Conservation (phyloP, 148 eudicot species). For the Beta vulgaris region DNA sequence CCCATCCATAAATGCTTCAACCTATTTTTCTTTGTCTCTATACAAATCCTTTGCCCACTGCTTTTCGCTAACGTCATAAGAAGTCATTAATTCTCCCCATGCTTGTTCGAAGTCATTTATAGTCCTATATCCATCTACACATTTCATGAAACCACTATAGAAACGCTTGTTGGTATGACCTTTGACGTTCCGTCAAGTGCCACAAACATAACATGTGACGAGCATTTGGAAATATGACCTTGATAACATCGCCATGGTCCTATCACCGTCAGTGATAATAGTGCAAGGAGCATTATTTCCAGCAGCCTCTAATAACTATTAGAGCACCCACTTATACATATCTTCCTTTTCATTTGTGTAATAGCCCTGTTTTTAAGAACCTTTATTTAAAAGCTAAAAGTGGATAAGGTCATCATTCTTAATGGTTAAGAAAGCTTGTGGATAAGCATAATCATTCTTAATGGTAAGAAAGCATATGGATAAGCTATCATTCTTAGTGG, state of each 20-base stretch:
- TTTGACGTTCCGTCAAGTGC: not conserved
- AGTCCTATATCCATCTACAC: not conserved
- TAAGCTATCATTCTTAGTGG: too few species aligned
- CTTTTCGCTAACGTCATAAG: not conserved
- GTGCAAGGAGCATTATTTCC: not conserved
- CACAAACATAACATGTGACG: not conserved
- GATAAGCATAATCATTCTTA: too few species aligned
- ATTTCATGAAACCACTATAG: constrained; percentile 14
- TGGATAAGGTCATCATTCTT: too few species aligned
- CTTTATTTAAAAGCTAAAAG: too few species aligned
- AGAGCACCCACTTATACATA: not conserved
- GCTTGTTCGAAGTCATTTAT: not conserved
- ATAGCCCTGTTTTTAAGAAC: too few species aligned
- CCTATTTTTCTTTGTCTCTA: not conserved
- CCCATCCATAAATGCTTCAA: not conserved
- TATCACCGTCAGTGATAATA: not conserved
- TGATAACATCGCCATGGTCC: not conserved
- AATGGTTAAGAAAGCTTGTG: too few species aligned
- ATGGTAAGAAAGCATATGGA: too few species aligned
- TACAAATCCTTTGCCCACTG: not conserved
- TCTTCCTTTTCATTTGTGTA: not conserved
- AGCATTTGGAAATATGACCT: not conserved
- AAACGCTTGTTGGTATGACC: not conserved
- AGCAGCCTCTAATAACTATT: not conserved
- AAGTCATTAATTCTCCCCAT: not conserved